Conservation (phyloP, 2,329 filamentous ascomycete species). For the Verticillium alfalfae region DNA sequence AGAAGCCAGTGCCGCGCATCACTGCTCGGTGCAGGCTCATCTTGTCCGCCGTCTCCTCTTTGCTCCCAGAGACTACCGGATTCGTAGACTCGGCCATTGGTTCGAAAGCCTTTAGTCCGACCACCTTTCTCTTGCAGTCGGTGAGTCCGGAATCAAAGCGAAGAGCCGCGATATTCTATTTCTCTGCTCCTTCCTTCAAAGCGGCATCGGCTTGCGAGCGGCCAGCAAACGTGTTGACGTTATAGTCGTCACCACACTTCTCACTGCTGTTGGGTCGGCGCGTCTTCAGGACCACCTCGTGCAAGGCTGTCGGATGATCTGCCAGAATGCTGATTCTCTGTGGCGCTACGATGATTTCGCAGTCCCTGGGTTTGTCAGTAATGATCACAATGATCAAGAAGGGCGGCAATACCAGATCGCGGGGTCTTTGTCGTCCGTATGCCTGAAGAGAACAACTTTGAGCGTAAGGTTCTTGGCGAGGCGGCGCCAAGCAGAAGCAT, state of each 20-base stretch:
- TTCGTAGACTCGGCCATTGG: too few relatives aligned
- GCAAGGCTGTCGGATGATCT: not conserved
- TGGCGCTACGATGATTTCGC: not conserved
- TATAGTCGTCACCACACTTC: not conserved
- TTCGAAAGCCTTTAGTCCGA: too few relatives aligned
- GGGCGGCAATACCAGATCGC: too few relatives aligned
- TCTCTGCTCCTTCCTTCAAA: not conserved
- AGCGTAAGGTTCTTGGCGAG: not conserved
- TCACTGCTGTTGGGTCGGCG: not conserved
- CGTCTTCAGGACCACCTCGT: not conserved
- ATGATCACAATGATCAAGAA: too few relatives aligned
- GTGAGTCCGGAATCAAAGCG: not conserved
- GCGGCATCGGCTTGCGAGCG: not conserved
- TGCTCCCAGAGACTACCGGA: too few relatives aligned
- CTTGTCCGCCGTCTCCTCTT: too few relatives aligned
- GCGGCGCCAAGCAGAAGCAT: too few relatives aligned
- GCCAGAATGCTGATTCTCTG: not conserved
- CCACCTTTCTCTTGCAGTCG: not conserved
- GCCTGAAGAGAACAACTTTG: not conserved
- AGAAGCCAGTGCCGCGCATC: not conserved
- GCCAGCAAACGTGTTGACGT: not conserved
- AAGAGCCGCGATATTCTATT: constrained; percentile 2
- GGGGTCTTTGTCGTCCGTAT: too few relatives aligned
- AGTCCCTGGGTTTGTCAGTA: not conserved
- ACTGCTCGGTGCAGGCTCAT: not conserved